Conservation (phyloP, 73 alveolate genomes). For the Paramecium sexaurelia region DNA sequence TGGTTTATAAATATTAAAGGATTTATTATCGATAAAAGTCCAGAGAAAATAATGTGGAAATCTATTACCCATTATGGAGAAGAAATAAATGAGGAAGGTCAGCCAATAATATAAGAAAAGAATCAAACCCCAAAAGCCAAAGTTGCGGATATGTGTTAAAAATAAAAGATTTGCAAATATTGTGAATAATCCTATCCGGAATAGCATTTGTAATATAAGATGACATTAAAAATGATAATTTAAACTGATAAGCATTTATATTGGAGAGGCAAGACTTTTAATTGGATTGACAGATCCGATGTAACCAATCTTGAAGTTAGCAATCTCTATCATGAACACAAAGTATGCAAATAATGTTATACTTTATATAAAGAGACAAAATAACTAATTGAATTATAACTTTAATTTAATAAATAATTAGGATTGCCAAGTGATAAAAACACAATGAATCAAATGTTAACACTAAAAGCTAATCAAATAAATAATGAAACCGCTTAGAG, state of each 20-base stretch:
- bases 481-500: slow-evolving; percentile 36
- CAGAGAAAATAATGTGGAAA: slow-evolving; percentile 63
- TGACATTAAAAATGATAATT: slow-evolving; percentile 82
- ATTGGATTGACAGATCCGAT: slow-evolving; percentile 78
- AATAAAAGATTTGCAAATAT: slow-evolving; percentile 76
- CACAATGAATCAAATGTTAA: slow-evolving; percentile 51
- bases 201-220: slow-evolving; percentile 72
- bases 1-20: slow-evolving; percentile 75
- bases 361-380: slow-evolving; percentile 74
- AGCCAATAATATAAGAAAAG: slow-evolving; percentile 3
- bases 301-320: slow-evolving; percentile 68
- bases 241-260: slow-evolving; percentile 80
- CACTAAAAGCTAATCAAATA: slow-evolving; percentile 53
- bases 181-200: slow-evolving; percentile 76
- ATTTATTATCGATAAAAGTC: slow-evolving; percentile 66
- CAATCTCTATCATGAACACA: slow-evolving; percentile 75
- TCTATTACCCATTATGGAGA: slow-evolving; percentile 65
- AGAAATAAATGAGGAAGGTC: slow-evolving; percentile 69
- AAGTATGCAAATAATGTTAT: slow-evolving; percentile 77
- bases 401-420: slow-evolving; percentile 44
- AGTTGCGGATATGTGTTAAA: slow-evolving; percentile 48
- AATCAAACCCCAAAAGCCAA: background rate
- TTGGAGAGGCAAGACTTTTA: slow-evolving; percentile 70
- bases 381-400: slow-evolving; percentile 70
- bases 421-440: slow-evolving; percentile 60